These are phyloP conservation scores for Zanthoxylum bungeanum DNA, from an alignment of 345 rosid genomes.

Conservation along the genomic window DNA sequence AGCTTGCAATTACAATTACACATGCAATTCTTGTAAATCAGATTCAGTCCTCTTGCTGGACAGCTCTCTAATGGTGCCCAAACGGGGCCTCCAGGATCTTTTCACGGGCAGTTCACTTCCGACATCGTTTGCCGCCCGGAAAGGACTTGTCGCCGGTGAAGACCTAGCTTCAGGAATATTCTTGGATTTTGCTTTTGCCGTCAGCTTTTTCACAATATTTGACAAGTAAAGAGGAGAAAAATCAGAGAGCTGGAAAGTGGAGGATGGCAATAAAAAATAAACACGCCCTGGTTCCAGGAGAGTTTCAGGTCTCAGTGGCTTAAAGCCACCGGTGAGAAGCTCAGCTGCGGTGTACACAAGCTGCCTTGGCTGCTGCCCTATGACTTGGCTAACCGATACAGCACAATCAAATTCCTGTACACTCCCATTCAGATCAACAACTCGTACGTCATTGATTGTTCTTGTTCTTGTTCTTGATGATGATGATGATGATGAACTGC, in stretches of 20 bases:
- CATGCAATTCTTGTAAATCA: slow-evolving; percentile 22
- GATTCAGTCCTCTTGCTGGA: slow-evolving; percentile 46
- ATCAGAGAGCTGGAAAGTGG: slow-evolving; percentile 28
- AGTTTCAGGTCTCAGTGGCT: slow-evolving; percentile 27
- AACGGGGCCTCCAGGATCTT: slow-evolving; percentile 37
- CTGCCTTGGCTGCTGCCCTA: slow-evolving; percentile 21
- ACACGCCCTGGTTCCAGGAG: slow-evolving; percentile 36
- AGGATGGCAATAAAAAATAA: slow-evolving; percentile 43
- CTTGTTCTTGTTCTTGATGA: not conserved
- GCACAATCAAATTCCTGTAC: slow-evolving; percentile 40
- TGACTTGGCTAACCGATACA: slow-evolving; percentile 28
- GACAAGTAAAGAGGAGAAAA: slow-evolving; percentile 39
- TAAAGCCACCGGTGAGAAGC: slow-evolving; percentile 27
- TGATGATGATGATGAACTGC: slow-evolving; percentile 13
- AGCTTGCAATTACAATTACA: not conserved
- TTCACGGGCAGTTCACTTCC: not conserved
- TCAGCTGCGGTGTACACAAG: slow-evolving; percentile 42
- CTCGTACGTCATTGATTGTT: slow-evolving; percentile 23
- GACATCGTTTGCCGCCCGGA: not conserved
- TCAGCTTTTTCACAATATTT: slow-evolving; percentile 33
- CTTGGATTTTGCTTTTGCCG: slow-evolving; percentile 31
- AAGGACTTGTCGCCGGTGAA: not conserved
- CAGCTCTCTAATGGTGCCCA: slow-evolving; percentile 45
- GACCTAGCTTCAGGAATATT: not conserved
- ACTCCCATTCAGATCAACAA: slow-evolving; percentile 42